Conservation (phyloP, 352 stramenopile species). For the Phytopythium oedochilum region DNA sequence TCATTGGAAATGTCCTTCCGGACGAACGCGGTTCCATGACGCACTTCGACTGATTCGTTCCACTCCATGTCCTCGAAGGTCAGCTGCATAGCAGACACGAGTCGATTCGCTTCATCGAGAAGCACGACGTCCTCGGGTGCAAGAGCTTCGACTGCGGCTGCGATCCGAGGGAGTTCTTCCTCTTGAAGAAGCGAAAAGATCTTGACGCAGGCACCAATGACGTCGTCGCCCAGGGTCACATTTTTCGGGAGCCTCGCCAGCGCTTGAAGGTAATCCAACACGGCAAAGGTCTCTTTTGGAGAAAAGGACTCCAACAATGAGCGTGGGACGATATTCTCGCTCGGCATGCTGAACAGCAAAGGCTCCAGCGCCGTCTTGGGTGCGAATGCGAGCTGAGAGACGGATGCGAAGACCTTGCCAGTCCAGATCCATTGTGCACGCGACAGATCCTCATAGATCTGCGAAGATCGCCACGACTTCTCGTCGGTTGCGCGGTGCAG, state of each 20-base stretch:
- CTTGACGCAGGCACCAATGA: conserved; percentile 34
- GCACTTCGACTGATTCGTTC: conserved; percentile 54
- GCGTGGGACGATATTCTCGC: conserved; percentile 47
- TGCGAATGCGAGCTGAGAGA: conserved; percentile 48
- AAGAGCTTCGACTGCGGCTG: conserved; percentile 18
- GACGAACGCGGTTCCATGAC: conserved; percentile 50
- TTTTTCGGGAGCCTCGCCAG: conserved; percentile 36
- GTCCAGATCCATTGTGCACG: conserved; percentile 70
- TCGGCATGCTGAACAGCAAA: conserved; percentile 52
- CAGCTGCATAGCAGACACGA: conserved; percentile 32
- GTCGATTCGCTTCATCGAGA: conserved; percentile 24
- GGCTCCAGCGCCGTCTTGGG: conserved; percentile 42
- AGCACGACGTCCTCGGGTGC: conserved; percentile 34
- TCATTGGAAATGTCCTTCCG: conserved; percentile 32
- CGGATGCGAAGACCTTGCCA: conserved; percentile 42
- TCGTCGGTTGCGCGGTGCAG: conserved; percentile 19
- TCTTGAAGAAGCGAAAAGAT: conserved; percentile 41
- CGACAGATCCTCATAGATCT: conserved; percentile 30
- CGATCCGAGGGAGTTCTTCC: conserved; percentile 16
- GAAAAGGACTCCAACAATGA: conserved; percentile 53
- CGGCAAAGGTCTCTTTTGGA: conserved; percentile 43
- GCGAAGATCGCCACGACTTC: conserved; percentile 18
- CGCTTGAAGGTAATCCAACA: conserved; percentile 50
- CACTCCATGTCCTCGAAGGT: conserved; percentile 78
- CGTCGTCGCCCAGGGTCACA: conserved; percentile 16